Evolutionary conservation across 345 rosid species (phyloP).

Genomic region (Acer saccharum): DNA sequence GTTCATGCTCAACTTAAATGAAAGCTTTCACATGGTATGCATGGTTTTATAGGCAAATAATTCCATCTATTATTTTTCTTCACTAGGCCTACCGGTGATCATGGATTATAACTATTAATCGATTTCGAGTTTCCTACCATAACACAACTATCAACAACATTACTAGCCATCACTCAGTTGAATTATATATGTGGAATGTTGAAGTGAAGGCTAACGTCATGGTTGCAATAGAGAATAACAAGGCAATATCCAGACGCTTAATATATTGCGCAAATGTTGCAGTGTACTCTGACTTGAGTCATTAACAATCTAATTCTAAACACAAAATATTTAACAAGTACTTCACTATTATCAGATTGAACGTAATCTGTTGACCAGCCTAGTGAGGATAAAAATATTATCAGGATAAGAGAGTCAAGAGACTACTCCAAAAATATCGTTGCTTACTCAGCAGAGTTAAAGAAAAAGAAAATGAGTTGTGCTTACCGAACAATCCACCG

Average conservation of each 20-base stretch:
- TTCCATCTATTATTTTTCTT: neutral
- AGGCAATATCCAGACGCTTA: too few species aligned
- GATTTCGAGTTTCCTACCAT: neutral
- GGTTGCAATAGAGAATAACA: too few species aligned
- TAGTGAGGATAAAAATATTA: neutral
- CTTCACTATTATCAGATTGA: neutral
- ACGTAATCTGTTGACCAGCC: neutral
- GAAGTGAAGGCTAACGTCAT: too few species aligned
- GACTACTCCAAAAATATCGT: conserved; percentile 7
- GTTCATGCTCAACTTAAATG: too few species aligned
- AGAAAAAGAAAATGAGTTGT: conserved; percentile 1
- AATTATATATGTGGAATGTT: neutral
- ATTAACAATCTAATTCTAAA: neutral
- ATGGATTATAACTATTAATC: neutral
- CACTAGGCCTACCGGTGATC: neutral
- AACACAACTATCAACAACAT: neutral
- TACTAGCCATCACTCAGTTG: neutral
- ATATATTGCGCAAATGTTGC: neutral
- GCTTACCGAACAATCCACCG: conserved; percentile 52
- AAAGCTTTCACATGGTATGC: neutral
- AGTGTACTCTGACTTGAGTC: neutral
- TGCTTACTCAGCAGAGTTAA: neutral
- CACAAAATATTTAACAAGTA: neutral
- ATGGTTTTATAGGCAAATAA: neutral
- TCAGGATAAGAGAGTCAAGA: neutral